A percentile compares a stretch with the other conserved stretches of the same genome.
Evolutionary conservation across 805 yeast genomes (phyloP).

Genomic region (Debaryomyces tyrocola): DNA sequence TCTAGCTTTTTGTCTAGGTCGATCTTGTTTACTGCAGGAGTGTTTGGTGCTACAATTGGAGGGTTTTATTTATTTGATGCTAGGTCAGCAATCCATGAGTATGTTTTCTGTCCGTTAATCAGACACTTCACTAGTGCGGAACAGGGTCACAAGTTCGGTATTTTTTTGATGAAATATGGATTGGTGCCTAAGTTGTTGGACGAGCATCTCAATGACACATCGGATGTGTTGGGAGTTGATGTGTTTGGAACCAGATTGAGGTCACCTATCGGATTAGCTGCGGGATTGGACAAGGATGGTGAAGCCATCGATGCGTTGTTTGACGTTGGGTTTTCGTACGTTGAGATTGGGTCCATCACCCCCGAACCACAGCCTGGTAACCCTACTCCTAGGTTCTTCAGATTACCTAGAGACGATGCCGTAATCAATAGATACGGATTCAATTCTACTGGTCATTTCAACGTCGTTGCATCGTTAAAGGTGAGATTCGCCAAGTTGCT

Average conservation of each 20-base stretch:
- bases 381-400: constrained; percentile 88
- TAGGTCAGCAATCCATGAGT: constrained; percentile 80
- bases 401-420: constrained; percentile 81
- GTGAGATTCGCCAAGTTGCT: constrained; percentile 54
- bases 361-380: constrained; percentile 94
- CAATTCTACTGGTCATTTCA: constrained; percentile 85
- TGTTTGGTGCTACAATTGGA: constrained; percentile 29
- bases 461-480: constrained; percentile 66
- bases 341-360: constrained; percentile 91
- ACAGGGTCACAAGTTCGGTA: constrained; percentile 76
- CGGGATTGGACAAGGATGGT: constrained; percentile 93
- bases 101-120: constrained; percentile 73
- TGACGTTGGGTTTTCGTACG: constrained; percentile 80
- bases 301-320: constrained; percentile 84
- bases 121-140: constrained; percentile 79
- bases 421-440: constrained; percentile 94
- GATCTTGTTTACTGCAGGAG: constrained; percentile 12
- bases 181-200: constrained; percentile 59
- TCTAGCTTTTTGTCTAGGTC: constrained; percentile 18
- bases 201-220: constrained; percentile 46
- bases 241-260: constrained; percentile 67
- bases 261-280: constrained; percentile 90
- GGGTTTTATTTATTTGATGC: constrained; percentile 71
- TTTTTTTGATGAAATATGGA: constrained; percentile 67
- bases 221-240: constrained; percentile 50